These are phyloP conservation scores for Phytopythium litorale DNA, from an alignment of 352 stramenopile species.

Conservation along the genomic window DNA sequence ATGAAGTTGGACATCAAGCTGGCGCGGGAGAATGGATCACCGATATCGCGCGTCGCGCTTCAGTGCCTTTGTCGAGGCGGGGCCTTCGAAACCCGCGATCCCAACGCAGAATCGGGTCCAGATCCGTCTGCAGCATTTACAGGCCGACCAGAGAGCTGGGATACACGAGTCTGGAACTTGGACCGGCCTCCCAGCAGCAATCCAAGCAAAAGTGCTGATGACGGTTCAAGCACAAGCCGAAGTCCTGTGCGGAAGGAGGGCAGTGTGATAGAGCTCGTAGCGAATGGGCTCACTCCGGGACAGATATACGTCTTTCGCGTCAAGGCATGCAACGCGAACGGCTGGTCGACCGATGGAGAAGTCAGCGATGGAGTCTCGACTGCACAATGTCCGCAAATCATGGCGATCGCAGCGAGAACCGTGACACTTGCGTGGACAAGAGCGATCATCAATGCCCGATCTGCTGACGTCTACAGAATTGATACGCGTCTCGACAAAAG, in stretches of 20 bases:
- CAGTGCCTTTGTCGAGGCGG: constrained; percentile 36
- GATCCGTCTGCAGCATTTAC: background rate
- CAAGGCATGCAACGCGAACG: constrained; percentile 38
- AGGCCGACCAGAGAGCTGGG: constrained; percentile 12
- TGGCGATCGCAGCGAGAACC: constrained; percentile 17
- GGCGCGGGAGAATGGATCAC: constrained; percentile 32
- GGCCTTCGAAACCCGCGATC: background rate
- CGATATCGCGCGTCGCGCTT: constrained; percentile 29
- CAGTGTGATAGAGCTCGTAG: constrained; percentile 24
- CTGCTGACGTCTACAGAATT: constrained; percentile 48
- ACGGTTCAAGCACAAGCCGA: background rate
- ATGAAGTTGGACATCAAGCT: constrained; percentile 40
- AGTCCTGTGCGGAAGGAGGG: background rate
- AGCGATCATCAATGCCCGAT: constrained; percentile 36
- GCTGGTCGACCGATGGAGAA: constrained; percentile 49
- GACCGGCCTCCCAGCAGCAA: background rate
- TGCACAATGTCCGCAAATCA: constrained; percentile 46
- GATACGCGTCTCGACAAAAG: constrained; percentile 29
- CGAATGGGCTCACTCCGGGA: constrained; percentile 29
- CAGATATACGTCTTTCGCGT: constrained; percentile 48
- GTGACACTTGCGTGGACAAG: constrained; percentile 49
- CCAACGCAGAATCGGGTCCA: background rate
- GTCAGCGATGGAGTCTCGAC: constrained; percentile 49
- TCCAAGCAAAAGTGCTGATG: background rate
- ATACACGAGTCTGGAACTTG: constrained; percentile 3